Percentiles rank a stretch among this genome's conserved stretches.
Conservation (phyloP, 768 basidiomycete genomes). For the Pleurotus citrinopileatus region DNA sequence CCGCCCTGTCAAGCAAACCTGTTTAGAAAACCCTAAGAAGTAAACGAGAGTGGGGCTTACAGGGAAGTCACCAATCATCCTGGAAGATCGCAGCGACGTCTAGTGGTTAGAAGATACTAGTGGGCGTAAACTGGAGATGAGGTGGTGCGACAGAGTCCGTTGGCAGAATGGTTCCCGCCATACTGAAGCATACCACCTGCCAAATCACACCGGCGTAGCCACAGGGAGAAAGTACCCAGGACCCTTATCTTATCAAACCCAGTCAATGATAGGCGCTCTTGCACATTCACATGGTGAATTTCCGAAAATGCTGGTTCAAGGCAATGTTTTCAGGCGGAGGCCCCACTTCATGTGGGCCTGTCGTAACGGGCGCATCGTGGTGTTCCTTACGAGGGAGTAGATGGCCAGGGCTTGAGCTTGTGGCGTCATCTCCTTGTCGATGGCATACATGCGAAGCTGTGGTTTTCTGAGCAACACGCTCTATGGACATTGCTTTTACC, state of each 20-base stretch:
- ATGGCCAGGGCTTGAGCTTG: neutral
- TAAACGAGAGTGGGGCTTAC: neutral
- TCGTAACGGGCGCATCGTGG: neutral
- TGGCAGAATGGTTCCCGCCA: slow-evolving; percentile 10
- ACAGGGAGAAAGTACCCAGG: neutral
- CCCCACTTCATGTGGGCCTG: slow-evolving; percentile 5
- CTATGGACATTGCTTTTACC: too few species aligned
- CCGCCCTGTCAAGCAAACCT: neutral
- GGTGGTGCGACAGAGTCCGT: neutral
- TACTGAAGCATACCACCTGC: slow-evolving; percentile 6
- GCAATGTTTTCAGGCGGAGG: slow-evolving; percentile 3
- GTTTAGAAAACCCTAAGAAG: neutral
- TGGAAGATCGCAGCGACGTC: neutral
- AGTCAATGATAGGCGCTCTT: slow-evolving; percentile 2
- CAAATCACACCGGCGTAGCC: slow-evolving; percentile 1
- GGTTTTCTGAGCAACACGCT: too few species aligned
- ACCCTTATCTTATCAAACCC: slow-evolving; percentile 10
- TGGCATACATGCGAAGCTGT: neutral
- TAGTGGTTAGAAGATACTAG: neutral
- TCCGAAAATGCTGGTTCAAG: neutral
- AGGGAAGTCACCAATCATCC: slow-evolving; percentile 8
- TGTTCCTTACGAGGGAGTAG: neutral
- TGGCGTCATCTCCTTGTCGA: neutral
- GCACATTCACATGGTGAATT: neutral
- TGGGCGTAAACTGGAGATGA: neutral